These are phyloP conservation scores for Berberis thunbergii DNA, from an alignment of 164 flowering plant species.

Conservation along the genomic window DNA sequence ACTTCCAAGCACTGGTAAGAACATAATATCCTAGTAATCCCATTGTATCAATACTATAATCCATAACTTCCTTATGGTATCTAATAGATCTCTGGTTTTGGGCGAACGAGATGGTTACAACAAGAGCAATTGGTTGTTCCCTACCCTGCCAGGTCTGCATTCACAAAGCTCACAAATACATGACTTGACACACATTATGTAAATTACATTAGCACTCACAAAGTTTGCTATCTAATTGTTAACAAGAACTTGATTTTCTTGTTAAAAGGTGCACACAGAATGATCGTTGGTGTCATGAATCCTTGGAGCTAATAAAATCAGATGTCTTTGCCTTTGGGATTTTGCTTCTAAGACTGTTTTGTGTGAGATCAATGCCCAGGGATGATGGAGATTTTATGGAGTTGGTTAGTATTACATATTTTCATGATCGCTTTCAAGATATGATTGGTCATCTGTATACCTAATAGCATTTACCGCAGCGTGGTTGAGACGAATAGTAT, in stretches of 20 bases:
- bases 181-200: no score
- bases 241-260: background rate
- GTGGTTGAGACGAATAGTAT: no score
- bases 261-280: background rate
- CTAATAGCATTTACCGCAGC: no score
- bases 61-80: background rate
- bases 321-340: constrained; percentile 33
- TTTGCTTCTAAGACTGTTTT: constrained; percentile 31
- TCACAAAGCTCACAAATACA: background rate
- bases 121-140: constrained; percentile 9
- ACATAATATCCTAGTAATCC: background rate
- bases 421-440: no score
- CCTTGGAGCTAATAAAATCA: constrained; percentile 16
- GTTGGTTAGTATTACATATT: constrained; percentile 17
- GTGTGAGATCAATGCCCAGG: constrained; percentile 17
- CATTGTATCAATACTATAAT: background rate
- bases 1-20: constrained; percentile 27
- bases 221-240: no score
- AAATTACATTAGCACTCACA: no score
- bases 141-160: constrained; percentile 16
- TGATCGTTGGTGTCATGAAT: background rate
- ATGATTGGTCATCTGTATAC: no score
- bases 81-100: constrained; percentile 32
- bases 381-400: constrained; percentile 20
- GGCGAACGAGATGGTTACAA: constrained; percentile 28